Evolutionary conservation across 2,329 filamentous ascomycete genomes (phyloP), one percentile per base, ranked within the genome.

Genomic region (Tolypocladium album): DNA sequence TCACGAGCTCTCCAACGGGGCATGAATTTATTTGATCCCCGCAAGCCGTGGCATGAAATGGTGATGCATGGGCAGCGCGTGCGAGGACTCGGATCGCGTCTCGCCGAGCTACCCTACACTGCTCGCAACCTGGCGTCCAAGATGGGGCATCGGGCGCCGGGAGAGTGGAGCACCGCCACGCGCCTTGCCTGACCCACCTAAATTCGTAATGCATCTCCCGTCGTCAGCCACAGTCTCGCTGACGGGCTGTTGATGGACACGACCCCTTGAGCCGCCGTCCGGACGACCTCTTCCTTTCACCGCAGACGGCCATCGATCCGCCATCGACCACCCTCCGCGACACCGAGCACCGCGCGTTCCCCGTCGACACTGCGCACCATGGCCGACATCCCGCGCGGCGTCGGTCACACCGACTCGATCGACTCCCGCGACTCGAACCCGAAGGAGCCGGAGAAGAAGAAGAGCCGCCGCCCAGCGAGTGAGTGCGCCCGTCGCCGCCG

Each of bases 401-500:
- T 74, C 68, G 77, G 74, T 63, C 78, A 74, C 64, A 68, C 76
- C 69, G 81, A 83, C 72, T 84, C 82, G 56, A 80, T 84, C 66
- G 72, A 76, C 61, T 82, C 81, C 45, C 78, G 81, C 67, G 82
- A 85, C 65, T 78, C 78, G 60, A 72, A 75, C 66, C 72, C 73
- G 66, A 79, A 82, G 68, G 71, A 75, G 64, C 69, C 82, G 82
- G 79, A 94, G 77, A 94, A 92, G 80, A 84, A 88, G 75, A 96
- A 96, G 85, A 95, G 85, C 82, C 87, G 89, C 76, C 88, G 91
- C 76, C 93, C 93, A 67, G 90, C 92, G 67, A 97, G 92, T 96
- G 71, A 76, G 80, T 75, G 75, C 74, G 82, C 71, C 53, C 59
- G 61, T 62, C 43, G 55, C 24, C 52, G 50, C 27, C 27, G 55